Base-by-base conservation (phyloP, 768 basidiomycete genomes). In the Leccinum subtestaceum region DNA sequence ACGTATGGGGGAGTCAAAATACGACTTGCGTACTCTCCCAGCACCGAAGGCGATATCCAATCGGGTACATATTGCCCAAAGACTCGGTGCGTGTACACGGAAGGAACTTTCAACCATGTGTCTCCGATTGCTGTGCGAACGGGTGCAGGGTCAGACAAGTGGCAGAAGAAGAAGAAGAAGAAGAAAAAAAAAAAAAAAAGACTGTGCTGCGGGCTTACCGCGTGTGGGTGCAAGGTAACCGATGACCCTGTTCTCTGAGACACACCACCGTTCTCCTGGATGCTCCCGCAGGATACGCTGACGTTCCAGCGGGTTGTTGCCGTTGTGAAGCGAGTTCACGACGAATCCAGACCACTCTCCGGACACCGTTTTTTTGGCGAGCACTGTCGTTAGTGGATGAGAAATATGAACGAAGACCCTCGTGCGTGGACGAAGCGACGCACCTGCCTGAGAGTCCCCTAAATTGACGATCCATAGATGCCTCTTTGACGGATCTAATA, bases 1-100 rank as follows among this genome's bases (percentile, higher is more conserved):
- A 81, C 70, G 64, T 81, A 81, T 15, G 80, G 80, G 19, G 81
- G 80, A 2, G 78, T 80, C 61, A 70, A 64, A 47, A 78, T 71
- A 49, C 79, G 80, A 36, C 54, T 43, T 1, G 70, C 68, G 29
- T 75, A 75, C 19, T 64, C 63, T 52, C 36, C 60, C 40, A 64
- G 58, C 48, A 60, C 55, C 15, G 31, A 47, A 5, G 64, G 60
- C 3, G 65, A 27, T 19, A 70, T 59, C 66, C 68, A 75, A 32
- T 72, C 69, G 6, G 69, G 59, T 10, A 55, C 40, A 50, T 65
- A 53, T 53, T 57, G 60, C 11, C 60, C 67, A 53, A 77, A 77
- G 13, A 61, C 63, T 6, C 68, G 66, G 58, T 64, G 70, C 31
- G 76, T 72, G 59, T 75, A 77, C 38, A 59, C 34, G 5, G 68